These are phyloP conservation scores for Aspergillus neoniger DNA, from an alignment of 2,329 filamentous ascomycete species.

Conservation along the genomic window DNA sequence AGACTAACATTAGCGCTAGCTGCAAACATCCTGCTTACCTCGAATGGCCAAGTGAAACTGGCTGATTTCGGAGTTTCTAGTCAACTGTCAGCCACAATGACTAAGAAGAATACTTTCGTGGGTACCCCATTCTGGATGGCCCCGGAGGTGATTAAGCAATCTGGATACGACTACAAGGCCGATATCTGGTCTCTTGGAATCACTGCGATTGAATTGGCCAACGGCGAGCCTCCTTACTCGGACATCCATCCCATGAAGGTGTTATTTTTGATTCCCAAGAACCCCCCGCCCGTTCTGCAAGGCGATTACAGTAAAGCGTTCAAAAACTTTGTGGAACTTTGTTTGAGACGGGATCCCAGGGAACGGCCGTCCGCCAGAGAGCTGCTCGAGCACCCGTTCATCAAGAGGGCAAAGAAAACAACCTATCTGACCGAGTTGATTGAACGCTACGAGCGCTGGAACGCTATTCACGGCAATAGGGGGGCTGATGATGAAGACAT, in stretches of 20 bases:
- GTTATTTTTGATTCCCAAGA: constrained; percentile 93
- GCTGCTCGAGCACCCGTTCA: constrained; percentile 84
- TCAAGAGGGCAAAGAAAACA: constrained; percentile 88
- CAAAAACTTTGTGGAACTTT: constrained; percentile 82
- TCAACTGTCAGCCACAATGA: constrained; percentile 96
- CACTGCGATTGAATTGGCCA: constrained; percentile 86
- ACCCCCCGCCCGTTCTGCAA: constrained; percentile 77
- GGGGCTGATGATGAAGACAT: constrained; percentile 64
- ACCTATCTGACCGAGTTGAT: constrained; percentile 97
- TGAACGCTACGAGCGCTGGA: constrained; percentile 85
- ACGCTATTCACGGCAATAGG: constrained; percentile 73
- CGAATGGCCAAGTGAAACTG: constrained; percentile 93
- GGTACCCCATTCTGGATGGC: constrained; percentile 99
- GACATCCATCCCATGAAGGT: constrained; percentile 99
- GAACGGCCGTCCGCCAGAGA: constrained; percentile 86
- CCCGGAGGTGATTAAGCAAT: constrained; percentile 97
- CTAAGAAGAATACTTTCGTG: constrained; percentile 98
- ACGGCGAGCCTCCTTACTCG: constrained; percentile 89
- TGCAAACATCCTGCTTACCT: constrained; percentile 85
- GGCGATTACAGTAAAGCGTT: constrained; percentile 80
- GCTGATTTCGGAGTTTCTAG: constrained; percentile 97
- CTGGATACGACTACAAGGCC: constrained; percentile 95
- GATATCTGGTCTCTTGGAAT: constrained; percentile 98
- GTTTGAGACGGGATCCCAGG: constrained; percentile 83
- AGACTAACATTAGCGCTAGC: constrained; percentile 55